phyloP scores from a whole-genome alignment of 2,329 filamentous ascomycete genomes.

The Plenodomus biglobosus region DNA sequence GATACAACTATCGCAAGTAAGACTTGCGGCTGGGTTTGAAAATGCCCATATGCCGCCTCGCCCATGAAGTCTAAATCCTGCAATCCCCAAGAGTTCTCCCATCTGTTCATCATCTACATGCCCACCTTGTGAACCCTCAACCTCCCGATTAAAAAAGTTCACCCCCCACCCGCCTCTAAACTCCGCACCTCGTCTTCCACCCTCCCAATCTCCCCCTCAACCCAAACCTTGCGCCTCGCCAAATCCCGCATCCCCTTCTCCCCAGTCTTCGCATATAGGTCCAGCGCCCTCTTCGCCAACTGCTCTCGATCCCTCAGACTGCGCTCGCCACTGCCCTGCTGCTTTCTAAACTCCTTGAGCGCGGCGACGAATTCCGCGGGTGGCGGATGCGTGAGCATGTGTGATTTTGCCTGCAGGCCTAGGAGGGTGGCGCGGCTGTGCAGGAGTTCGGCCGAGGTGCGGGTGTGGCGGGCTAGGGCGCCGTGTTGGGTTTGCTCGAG shows the following conservation, averaged over 20 bases:
- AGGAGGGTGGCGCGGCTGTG: constrained; percentile 47
- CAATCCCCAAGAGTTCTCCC: too few relatives aligned
- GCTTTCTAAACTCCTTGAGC: constrained; percentile 36
- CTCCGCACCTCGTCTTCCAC: constrained; percentile 7
- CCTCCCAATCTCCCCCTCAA: constrained; percentile 36
- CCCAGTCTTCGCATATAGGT: constrained; percentile 40
- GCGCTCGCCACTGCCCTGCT: constrained; percentile 32
- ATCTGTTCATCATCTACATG: too few relatives aligned
- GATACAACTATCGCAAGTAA: too few relatives aligned
- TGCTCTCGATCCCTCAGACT: constrained; percentile 36
- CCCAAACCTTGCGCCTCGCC: constrained; percentile 43
- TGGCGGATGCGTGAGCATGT: constrained; percentile 31
- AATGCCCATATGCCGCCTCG: too few relatives aligned
- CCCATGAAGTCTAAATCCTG: too few relatives aligned
- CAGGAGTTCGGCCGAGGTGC: constrained; percentile 49
- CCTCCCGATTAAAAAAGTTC: too few relatives aligned
- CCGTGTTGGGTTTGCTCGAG: constrained; percentile 54
- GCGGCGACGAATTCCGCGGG: constrained; percentile 30
- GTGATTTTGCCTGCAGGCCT: constrained; percentile 44
- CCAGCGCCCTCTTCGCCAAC: constrained; percentile 38
- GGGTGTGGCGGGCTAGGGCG: constrained; percentile 44
- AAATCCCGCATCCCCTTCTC: constrained; percentile 45
- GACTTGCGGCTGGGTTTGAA: too few relatives aligned
- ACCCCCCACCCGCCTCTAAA: constrained; percentile 1
- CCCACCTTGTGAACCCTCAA: too few relatives aligned